A percentile compares a stretch with the other conserved stretches of the same genome.
Conservation (phyloP, 1,284 basidiomycete genomes). For the Apiotrichum siamense region DNA sequence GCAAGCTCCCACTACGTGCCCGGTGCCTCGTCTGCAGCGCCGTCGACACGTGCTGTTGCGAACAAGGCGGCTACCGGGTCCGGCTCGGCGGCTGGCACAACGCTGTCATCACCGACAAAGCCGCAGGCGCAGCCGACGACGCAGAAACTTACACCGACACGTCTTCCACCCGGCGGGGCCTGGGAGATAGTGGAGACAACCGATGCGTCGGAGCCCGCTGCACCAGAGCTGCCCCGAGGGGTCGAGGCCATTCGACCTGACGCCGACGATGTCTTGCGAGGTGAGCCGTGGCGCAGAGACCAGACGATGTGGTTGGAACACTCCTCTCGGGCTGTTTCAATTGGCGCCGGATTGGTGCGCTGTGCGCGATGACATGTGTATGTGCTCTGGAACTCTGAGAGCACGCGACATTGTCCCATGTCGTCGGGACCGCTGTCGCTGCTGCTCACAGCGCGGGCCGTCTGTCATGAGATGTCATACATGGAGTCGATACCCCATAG, state of each 20-base stretch:
- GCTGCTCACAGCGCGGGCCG: too few relatives aligned
- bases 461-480: too few relatives aligned
- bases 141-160: too few relatives aligned
- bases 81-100: too few relatives aligned
- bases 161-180: slow-evolving; percentile 39
- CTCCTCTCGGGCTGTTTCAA: too few relatives aligned
- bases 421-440: too few relatives aligned
- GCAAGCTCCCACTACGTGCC: not conserved
- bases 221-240: slow-evolving; percentile 26
- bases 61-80: too few relatives aligned
- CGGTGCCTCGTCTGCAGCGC: slow-evolving; percentile 1
- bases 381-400: too few relatives aligned
- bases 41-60: not conserved
- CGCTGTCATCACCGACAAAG: not conserved
- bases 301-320: not conserved
- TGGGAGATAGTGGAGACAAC: slow-evolving; percentile 44
- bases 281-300: slow-evolving; percentile 47
- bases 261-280: slow-evolving; percentile 64
- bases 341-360: too few relatives aligned
- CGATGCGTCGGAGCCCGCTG: slow-evolving; percentile 18
- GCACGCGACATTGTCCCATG: too few relatives aligned
- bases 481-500: too few relatives aligned
- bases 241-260: slow-evolving; percentile 58
- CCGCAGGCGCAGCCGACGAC: not conserved
- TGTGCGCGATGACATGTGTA: too few relatives aligned